phyloP scores from a whole-genome alignment of 2,329 filamentous ascomycete genomes.

The Trichoderma sp. region DNA sequence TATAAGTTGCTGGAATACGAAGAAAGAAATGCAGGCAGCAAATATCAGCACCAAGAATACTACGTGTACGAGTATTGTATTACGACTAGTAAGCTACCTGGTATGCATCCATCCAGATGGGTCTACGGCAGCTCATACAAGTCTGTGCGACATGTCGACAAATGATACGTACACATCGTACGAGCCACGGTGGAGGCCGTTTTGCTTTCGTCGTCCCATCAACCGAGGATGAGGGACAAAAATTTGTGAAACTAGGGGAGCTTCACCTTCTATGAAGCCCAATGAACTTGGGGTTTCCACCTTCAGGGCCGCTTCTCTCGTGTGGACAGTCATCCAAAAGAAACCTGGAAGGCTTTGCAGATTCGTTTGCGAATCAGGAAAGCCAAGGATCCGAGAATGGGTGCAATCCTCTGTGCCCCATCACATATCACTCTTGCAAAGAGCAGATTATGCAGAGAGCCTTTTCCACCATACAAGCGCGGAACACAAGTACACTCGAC shows the following conservation, averaged over 20 bases:
- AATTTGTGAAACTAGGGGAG: background rate
- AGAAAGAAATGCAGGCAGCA: background rate
- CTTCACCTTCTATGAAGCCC: background rate
- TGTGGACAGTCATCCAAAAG: background rate
- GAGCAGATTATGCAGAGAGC: background rate
- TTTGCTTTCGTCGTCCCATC: background rate
- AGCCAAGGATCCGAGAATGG: background rate
- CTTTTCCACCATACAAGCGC: background rate
- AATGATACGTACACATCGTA: conserved; percentile 2
- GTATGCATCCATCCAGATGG: background rate
- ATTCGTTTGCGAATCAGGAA: background rate
- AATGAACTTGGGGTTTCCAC: background rate
- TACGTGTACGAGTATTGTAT: background rate
- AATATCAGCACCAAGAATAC: background rate
- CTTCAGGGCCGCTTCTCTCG: background rate
- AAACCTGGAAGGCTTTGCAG: background rate
- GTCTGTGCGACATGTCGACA: conserved; percentile 5
- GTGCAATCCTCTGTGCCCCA: background rate
- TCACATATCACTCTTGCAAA: background rate
- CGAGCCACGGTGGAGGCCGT: background rate
- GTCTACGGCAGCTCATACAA: background rate
- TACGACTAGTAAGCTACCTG: background rate
- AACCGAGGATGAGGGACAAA: background rate
- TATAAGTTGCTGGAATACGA: background rate
- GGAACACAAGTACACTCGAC: background rate